phyloP scores from a whole-genome alignment of 306 rosid genomes.

The Spatholobus suberectus region DNA sequence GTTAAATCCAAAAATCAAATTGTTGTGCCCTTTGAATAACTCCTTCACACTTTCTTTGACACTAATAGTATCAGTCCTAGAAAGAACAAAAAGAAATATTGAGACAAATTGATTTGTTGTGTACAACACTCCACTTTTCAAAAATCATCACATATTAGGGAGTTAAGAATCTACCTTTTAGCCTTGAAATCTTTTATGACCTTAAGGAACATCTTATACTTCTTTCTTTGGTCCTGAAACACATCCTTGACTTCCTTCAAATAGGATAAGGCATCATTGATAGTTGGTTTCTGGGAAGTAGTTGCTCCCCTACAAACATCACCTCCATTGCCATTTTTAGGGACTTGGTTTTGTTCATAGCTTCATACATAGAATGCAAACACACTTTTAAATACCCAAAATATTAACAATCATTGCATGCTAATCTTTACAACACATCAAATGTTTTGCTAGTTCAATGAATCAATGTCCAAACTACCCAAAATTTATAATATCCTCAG shows the following conservation, averaged over 20 bases:
- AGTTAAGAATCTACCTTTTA: constrained; percentile 65
- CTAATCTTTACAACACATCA: constrained; percentile 32
- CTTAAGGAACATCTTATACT: constrained; percentile 80
- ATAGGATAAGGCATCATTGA: constrained; percentile 80
- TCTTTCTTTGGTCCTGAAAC: constrained; percentile 83
- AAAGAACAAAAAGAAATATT: constrained; percentile 35
- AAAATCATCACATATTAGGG: constrained; percentile 32
- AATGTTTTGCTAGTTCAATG: constrained; percentile 25
- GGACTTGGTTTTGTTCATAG: constrained; percentile 66
- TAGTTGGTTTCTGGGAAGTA: constrained; percentile 73
- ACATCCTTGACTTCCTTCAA: constrained; percentile 88
- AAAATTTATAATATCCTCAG: background rate
- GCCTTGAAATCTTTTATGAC: constrained; percentile 97
- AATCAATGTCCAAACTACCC: background rate
- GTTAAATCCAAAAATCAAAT: constrained; percentile 91
- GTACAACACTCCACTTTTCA: constrained; percentile 22
- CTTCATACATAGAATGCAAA: constrained; percentile 50
- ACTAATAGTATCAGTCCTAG: constrained; percentile 83
- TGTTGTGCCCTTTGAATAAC: constrained; percentile 83
- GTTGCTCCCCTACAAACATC: constrained; percentile 57
- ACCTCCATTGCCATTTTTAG: constrained; percentile 52
- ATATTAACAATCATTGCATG: constrained; percentile 22
- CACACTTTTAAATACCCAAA: constrained; percentile 35
- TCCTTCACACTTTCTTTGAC: constrained; percentile 93
- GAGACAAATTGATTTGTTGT: constrained; percentile 25